Base-by-base conservation (phyloP, 305 asterid species). In the Andrographis paniculata region DNA sequence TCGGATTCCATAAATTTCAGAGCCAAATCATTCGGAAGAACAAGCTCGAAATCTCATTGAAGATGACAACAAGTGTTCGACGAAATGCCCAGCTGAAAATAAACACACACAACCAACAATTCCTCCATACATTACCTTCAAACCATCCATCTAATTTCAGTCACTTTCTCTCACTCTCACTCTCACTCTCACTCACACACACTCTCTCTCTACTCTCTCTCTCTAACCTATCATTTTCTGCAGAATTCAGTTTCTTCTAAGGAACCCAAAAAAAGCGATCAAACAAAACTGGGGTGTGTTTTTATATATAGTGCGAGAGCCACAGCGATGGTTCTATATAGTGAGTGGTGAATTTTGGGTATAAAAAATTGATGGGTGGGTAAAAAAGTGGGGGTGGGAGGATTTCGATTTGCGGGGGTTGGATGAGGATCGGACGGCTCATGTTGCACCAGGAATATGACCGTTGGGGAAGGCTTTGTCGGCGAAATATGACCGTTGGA, bases 1-100 rank as follows among this genome's bases (percentile, higher is more conserved):
- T 79, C 93, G 94, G 96, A 80, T 82, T 82, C 96, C 95, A 46
- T 49, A 66, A 68, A 61, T 55, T 64, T 78, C 81, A 73, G 45
- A 39, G 42, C 51, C 46, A 43, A 64, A 52, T 65, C 80, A 81
- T 71, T 14, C 39, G 35, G 44, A 52, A 48, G 60, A 55, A 36
- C 53, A 52, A 46, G n/a, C n/a, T 45, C 66, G 48, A 51, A 48
- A 50, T 14, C 51, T 50, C 44, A 68, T 58, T 49, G 63, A 43
- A 13, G 44, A 48, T 16, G 66, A n/a, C 17, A 2, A 79, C 13
- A 7, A 33, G 12, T 73, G 57, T 69, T 66, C 46, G 38, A 22
- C 63, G 67, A 50, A 63, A 60, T 49, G 10, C n/a, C 70, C 55
- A 63, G 62, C 75, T 56, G 53, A 59, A 55, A 52, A 58, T 67